Evolutionary conservation across 2,329 filamentous ascomycete species (phyloP), one percentile per base, ranked within the genome.

Genomic region (Fusarium sambucinum): DNA sequence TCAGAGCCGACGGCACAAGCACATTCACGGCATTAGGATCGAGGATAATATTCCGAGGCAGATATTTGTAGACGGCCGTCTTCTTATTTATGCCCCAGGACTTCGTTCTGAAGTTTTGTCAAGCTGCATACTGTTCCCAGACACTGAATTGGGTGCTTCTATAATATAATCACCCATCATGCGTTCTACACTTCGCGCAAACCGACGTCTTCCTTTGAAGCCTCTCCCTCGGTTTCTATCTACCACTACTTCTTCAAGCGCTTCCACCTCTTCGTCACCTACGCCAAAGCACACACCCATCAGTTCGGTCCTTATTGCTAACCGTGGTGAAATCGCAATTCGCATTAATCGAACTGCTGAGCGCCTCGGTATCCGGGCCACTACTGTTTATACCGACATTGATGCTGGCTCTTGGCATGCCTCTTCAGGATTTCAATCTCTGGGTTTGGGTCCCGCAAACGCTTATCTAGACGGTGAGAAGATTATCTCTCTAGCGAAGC

Each of bases 301-400:
- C 70, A 89, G 89, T 56, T 97, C 94, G 11, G 92, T 98, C 41
- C 86, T 99, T 25, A 98, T 99, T 77, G 96, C 96, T 55, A 99
- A 99, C 78, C 90, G 96, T 73, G 96, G 96, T 73, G 96, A 99
- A 81, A 99, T 99, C 73, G 96, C 96, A 50, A 85, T 99, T 77
- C 92, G 96, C 71, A 96, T 99, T 71, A 92, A 94, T 70, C 89
- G 90, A 70, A 99, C 96, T 23, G 96, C 96, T 33, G 86, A 92
- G 51, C 89, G 91, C 68, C 91, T 97, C 76, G 95, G 96, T 59
- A 97, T 99, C 76, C 89, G 90, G 66, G 97, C 95, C 19, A 97
- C 95, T 1, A 97, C 95, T 0, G 87, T 99, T 61, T 99, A 97
- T 80, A 99, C 96, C 10, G 92, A 97, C 70, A 92, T 95, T 38